These are phyloP conservation scores for Apophysomyces sp. DNA, from an alignment of 371 early-diverging fungal genomes.

Conservation along the genomic window DNA sequence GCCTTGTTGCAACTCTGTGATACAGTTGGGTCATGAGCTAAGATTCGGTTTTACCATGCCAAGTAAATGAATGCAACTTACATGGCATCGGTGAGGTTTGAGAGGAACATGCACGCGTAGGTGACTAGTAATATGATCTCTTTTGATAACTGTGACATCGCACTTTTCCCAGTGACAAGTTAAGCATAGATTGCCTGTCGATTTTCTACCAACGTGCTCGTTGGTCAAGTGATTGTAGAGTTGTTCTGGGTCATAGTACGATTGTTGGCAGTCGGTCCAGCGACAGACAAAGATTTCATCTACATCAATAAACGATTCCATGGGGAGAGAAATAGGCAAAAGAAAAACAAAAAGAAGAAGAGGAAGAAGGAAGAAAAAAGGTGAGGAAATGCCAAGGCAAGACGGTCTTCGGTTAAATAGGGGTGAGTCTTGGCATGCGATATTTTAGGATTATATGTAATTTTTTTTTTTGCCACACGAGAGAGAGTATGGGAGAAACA, in stretches of 20 bases:
- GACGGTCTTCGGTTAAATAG: not conserved
- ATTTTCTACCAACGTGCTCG: slow-evolving; percentile 91
- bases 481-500: not conserved
- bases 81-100: slow-evolving; percentile 82
- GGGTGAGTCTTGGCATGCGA: slow-evolving; percentile 1
- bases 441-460: not conserved
- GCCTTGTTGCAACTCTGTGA: slow-evolving; percentile 66
- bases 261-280: slow-evolving; percentile 49
- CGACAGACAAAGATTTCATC: slow-evolving; percentile 28
- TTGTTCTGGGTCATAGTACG: slow-evolving; percentile 74
- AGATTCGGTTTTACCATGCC: not conserved
- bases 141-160: slow-evolving; percentile 69
- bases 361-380: not conserved
- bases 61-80: slow-evolving; percentile 15
- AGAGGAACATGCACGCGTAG: slow-evolving; percentile 90
- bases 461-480: not conserved
- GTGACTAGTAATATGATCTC: slow-evolving; percentile 95
- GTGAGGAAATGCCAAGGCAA: not conserved
- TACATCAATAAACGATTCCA: not conserved
- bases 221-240: slow-evolving; percentile 84
- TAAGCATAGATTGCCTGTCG: slow-evolving; percentile 84
- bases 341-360: not conserved
- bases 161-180: slow-evolving; percentile 89
- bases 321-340: not conserved
- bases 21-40: not conserved